Percentiles rank a stretch among this genome's conserved stretches.
Conservation (phyloP, 345 rosid species). For the Citrus hindsii region DNA sequence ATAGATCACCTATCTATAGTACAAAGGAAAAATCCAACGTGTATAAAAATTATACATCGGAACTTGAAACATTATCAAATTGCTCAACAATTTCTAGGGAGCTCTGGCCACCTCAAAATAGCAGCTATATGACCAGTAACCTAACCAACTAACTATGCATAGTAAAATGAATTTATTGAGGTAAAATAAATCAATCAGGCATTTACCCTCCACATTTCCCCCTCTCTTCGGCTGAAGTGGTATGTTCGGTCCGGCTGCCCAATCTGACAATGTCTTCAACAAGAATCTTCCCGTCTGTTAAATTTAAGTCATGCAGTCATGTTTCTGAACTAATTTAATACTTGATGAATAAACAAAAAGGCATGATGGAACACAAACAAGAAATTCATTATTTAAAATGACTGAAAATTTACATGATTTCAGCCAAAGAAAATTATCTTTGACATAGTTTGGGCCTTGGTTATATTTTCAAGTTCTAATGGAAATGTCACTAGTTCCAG, state of each 20-base stretch:
- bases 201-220: conserved; percentile 8
- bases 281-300: conserved; percentile 85
- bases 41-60: neutral
- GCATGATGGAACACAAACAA: neutral
- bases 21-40: neutral
- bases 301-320: neutral
- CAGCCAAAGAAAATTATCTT: too few relatives aligned
- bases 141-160: neutral
- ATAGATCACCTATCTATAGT: neutral
- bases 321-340: neutral
- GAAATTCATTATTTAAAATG: neutral
- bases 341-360: neutral
- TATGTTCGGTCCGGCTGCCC: conserved; percentile 67
- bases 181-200: neutral
- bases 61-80: too few relatives aligned
- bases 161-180: neutral
- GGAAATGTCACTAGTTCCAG: neutral
- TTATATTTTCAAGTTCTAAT: neutral
- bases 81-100: neutral
- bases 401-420: neutral
- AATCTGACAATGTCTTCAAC: conserved; percentile 87
- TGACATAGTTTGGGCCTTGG: neutral
- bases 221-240: conserved; percentile 39
- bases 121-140: neutral
- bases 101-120: too few relatives aligned